phyloP scores from a whole-genome alignment of 2,329 filamentous ascomycete species.

The Cryoendolithus antarcticus region DNA sequence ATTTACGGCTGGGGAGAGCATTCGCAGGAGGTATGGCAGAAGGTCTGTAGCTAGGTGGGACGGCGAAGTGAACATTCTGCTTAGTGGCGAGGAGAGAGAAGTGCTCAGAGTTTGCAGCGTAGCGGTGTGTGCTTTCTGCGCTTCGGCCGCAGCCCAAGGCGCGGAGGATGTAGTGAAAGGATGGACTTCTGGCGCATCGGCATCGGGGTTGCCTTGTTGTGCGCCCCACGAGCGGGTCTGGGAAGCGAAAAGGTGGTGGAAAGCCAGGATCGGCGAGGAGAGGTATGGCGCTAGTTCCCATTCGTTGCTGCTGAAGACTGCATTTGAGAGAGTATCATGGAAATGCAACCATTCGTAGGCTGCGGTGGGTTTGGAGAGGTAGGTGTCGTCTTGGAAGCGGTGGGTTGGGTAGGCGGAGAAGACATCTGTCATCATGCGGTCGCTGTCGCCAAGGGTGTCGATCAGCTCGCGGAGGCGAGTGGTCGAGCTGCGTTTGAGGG shows the following conservation, averaged over 20 bases:
- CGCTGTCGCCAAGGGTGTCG: constrained; percentile 65
- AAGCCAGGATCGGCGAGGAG: constrained; percentile 73
- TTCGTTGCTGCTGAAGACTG: constrained; percentile 71
- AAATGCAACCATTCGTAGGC: constrained; percentile 96
- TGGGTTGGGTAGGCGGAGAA: constrained; percentile 77
- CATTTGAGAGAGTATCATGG: constrained; percentile 69
- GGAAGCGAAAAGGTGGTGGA: constrained; percentile 81
- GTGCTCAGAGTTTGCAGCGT: constrained; percentile 62
- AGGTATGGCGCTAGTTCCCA: constrained; percentile 89
- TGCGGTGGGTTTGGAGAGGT: constrained; percentile 72
- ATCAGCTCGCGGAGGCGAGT: constrained; percentile 62
- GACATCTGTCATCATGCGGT: constrained; percentile 69
- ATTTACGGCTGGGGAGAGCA: constrained; percentile 81
- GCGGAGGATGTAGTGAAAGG: constrained; percentile 76
- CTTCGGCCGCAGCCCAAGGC: constrained; percentile 69
- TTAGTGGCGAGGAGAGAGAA: constrained; percentile 57
- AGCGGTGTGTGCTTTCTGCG: constrained; percentile 63
- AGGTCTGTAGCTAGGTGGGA: constrained; percentile 71
- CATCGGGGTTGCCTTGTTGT: constrained; percentile 31
- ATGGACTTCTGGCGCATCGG: constrained; percentile 24
- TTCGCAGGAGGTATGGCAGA: constrained; percentile 68
- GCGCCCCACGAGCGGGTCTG: constrained; percentile 42
- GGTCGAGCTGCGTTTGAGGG: constrained; percentile 60
- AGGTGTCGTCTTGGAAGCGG: constrained; percentile 84
- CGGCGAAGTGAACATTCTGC: constrained; percentile 65